Percentiles rank a stretch among this genome's conserved stretches.
These are phyloP conservation scores for Dioscorea alata DNA, from an alignment of 106 monocot genomes.

Conservation along the genomic window DNA sequence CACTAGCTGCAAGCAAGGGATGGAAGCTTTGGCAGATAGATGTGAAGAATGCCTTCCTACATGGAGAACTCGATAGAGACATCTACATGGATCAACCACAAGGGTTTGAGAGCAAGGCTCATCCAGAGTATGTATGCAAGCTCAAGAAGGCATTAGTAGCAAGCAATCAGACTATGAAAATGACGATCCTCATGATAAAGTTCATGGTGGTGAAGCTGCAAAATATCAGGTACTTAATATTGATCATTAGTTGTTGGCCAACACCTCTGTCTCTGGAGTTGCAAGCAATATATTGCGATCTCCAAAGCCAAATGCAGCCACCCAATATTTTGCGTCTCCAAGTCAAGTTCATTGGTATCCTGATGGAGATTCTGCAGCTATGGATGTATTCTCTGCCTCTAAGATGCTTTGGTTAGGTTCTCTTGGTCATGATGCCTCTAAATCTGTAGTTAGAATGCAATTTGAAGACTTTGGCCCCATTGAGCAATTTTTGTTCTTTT, in stretches of 20 bases:
- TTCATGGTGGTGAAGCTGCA: slow-evolving; percentile 6
- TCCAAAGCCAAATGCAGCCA: slow-evolving; percentile 21
- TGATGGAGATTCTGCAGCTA: slow-evolving; percentile 64
- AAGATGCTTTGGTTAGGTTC: slow-evolving; percentile 83
- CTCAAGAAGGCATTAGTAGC: slow-evolving; percentile 28
- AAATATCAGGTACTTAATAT: slow-evolving; percentile 7
- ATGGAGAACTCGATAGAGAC: no score
- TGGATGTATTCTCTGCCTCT: slow-evolving; percentile 73
- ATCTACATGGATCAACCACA: no score
- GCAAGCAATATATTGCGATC: slow-evolving; percentile 17
- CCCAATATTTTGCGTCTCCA: slow-evolving; percentile 14
- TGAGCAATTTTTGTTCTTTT: slow-evolving; percentile 41
- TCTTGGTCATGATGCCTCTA: slow-evolving; percentile 58
- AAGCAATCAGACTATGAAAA: slow-evolving; percentile 14
- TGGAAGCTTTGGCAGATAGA: no score
- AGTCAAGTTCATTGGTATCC: slow-evolving; percentile 46
- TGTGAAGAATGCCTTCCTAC: no score
- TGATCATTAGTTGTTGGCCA: slow-evolving; percentile 10
- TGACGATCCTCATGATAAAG: slow-evolving; percentile 11
- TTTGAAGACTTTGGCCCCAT: slow-evolving; percentile 95
- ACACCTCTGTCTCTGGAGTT: slow-evolving; percentile 15
- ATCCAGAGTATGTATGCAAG: slow-evolving; percentile 50
- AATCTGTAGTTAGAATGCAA: slow-evolving; percentile 43
- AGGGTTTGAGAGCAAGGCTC: no score
- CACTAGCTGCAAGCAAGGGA: no score